Conservation (phyloP, 352 stramenopile genomes). For the Albugo laibachii region DNA sequence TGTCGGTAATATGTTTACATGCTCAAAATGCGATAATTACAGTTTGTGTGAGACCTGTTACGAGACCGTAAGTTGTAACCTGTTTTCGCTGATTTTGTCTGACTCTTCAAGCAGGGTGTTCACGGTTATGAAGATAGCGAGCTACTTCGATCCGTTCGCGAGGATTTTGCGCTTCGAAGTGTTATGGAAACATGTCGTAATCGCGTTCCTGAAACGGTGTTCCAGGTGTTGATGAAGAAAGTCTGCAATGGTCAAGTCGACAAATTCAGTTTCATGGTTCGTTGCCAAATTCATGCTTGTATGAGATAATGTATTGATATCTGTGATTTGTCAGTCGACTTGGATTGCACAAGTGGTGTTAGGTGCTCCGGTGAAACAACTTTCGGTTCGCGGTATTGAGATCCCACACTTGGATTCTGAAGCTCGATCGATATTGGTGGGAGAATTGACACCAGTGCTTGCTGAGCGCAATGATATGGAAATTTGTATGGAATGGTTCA, state of each 20-base stretch:
- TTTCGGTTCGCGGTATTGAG: constrained; percentile 68
- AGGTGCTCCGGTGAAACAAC: constrained; percentile 30
- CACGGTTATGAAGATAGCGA: constrained; percentile 71
- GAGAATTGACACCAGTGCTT: constrained; percentile 60
- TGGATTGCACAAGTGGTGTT: constrained; percentile 73
- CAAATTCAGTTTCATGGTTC: constrained; percentile 71
- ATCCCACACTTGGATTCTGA: constrained; percentile 58
- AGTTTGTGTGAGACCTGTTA: constrained; percentile 69
- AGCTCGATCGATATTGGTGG: constrained; percentile 45
- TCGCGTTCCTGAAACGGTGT: constrained; percentile 64
- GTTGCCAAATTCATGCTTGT: background rate
- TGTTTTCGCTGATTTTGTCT: too few species aligned
- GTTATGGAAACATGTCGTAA: constrained; percentile 56
- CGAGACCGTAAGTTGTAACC: constrained; percentile 1
- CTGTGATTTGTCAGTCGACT: constrained; percentile 15
- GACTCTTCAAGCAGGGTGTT: constrained; percentile 22
- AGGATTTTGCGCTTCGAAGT: constrained; percentile 64
- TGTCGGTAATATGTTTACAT: constrained; percentile 77
- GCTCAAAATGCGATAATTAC: constrained; percentile 73
- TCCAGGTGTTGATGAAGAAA: constrained; percentile 62
- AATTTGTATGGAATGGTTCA: constrained; percentile 81
- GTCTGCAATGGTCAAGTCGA: constrained; percentile 69
- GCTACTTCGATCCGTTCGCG: constrained; percentile 47
- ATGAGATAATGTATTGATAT: background rate
- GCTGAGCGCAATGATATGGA: constrained; percentile 65